phyloP scores from a whole-genome alignment of 2,329 filamentous ascomycete genomes.

The Calycina herbarum region DNA sequence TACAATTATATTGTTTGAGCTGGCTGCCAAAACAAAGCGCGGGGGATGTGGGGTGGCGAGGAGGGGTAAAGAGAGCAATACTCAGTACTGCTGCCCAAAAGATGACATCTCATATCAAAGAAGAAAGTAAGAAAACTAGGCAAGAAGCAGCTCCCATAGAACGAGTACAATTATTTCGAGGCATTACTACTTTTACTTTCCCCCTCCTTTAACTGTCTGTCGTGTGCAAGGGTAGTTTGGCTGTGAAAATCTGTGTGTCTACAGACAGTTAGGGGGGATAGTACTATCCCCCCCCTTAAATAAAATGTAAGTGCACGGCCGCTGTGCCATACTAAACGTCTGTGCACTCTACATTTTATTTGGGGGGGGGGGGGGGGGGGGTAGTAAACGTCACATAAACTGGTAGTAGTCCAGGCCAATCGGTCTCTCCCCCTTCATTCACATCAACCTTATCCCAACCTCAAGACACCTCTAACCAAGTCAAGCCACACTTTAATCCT shows the following conservation, averaged over 20 bases:
- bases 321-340: too few relatives aligned
- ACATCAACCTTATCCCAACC: slow-evolving; percentile 1
- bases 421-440: neutral
- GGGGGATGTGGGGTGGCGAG: neutral
- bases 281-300: too few relatives aligned
- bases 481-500: neutral
- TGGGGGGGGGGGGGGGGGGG: too few relatives aligned
- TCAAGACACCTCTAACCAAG: neutral
- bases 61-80: neutral
- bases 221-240: too few relatives aligned
- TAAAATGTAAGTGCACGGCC: too few relatives aligned
- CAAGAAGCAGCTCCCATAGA: neutral
- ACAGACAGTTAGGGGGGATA: too few relatives aligned
- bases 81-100: neutral
- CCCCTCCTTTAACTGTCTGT: too few relatives aligned
- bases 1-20: neutral
- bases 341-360: too few relatives aligned
- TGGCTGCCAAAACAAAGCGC: neutral
- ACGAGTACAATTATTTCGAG: neutral
- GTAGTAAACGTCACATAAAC: neutral
- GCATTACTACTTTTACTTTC: neutral
- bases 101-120: neutral
- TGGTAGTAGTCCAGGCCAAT: neutral
- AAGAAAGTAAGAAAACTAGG: neutral
- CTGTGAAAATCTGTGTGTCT: too few relatives aligned